These are phyloP conservation scores for Pyricularia pennisetigena DNA, from an alignment of 2,329 filamentous ascomycete species.

Conservation along the genomic window DNA sequence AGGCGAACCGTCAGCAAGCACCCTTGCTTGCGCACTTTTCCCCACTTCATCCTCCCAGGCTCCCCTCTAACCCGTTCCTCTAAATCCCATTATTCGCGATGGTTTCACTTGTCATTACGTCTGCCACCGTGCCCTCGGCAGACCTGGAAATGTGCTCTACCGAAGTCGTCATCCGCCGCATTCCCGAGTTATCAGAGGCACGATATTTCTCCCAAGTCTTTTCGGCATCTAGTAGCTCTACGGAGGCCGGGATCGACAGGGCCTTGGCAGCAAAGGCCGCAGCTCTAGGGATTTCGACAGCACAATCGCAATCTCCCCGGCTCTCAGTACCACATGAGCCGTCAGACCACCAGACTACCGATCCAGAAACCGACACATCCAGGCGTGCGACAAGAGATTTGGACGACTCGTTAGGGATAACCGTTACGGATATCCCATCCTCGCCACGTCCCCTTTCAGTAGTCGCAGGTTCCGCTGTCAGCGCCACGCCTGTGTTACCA, in stretches of 20 bases:
- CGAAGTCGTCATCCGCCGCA: background rate
- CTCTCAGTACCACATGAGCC: background rate
- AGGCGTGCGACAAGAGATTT: background rate
- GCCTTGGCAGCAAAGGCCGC: constrained; percentile 23
- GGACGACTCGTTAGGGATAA: background rate
- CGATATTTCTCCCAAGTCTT: constrained; percentile 31
- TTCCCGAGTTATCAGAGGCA: constrained; percentile 27
- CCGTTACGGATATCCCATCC: background rate
- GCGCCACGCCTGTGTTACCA: constrained; percentile 10
- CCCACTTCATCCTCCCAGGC: background rate
- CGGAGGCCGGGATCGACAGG: constrained; percentile 28
- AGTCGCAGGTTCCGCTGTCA: background rate
- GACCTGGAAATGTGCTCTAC: constrained; percentile 7
- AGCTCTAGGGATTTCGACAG: constrained; percentile 23
- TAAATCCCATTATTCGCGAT: constrained; percentile 7
- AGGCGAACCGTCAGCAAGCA: background rate
- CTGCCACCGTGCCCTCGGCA: constrained; percentile 7
- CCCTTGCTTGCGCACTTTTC: background rate
- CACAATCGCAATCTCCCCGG: background rate
- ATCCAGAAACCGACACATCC: background rate
- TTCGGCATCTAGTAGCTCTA: constrained; percentile 16
- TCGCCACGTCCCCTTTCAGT: background rate
- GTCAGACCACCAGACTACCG: background rate
- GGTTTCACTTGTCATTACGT: constrained; percentile 14
- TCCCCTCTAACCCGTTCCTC: background rate